Conservation (phyloP, 805 yeast genomes). For the Scheffersomyces stipitis region DNA sequence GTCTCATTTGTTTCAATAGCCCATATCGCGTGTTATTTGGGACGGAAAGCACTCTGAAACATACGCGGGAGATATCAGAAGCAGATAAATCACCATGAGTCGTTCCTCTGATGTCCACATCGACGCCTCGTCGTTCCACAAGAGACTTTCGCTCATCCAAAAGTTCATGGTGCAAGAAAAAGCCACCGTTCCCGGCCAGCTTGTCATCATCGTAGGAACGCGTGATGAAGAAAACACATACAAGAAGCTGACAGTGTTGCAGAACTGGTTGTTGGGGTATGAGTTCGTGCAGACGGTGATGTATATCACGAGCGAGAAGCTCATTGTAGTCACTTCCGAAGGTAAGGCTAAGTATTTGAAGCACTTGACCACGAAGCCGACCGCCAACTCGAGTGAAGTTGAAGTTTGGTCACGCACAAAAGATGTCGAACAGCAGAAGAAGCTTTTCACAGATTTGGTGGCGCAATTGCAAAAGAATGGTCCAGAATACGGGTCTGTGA, state of each 20-base stretch:
- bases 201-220: conserved; percentile 75
- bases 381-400: conserved; percentile 40
- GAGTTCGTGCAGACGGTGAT: conserved; percentile 93
- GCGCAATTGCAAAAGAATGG: conserved; percentile 41
- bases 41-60: no score
- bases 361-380: conserved; percentile 48
- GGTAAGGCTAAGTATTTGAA: conserved; percentile 82
- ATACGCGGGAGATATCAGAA: neutral
- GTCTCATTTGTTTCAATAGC: no score
- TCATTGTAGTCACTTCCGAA: conserved; percentile 71
- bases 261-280: conserved; percentile 90
- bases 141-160: conserved; percentile 47
- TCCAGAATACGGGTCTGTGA: conserved; percentile 59
- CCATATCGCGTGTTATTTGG: no score
- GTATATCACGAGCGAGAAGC: conserved; percentile 57
- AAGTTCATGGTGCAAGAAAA: conserved; percentile 25
- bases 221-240: conserved; percentile 86
- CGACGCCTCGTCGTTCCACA: conserved; percentile 52
- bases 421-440: conserved; percentile 73
- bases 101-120: conserved; percentile 50
- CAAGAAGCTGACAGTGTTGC: conserved; percentile 81
- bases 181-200: conserved; percentile 16
- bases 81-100: conserved; percentile 42
- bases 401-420: conserved; percentile 75
- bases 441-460: conserved; percentile 59